A percentile compares a stretch with the other conserved stretches of the same genome.
These are phyloP conservation scores for Nakazawaea peltata DNA, from an alignment of 805 yeast species.

Conservation along the genomic window DNA sequence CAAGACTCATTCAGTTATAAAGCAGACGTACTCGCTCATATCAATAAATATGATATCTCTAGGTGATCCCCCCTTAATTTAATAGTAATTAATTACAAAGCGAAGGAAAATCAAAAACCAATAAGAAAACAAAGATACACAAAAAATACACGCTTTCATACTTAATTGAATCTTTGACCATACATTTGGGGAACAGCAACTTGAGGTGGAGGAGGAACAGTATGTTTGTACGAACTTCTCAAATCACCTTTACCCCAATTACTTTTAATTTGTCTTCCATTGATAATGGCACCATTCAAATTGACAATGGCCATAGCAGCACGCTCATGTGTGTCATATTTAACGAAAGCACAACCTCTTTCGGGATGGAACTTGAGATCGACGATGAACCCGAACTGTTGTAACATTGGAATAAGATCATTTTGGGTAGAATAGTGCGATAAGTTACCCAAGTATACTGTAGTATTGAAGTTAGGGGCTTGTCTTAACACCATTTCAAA, in stretches of 20 bases:
- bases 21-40: no score
- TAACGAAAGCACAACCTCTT: slow-evolving; percentile 82
- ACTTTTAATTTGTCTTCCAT: slow-evolving; percentile 72
- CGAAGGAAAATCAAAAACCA: no score
- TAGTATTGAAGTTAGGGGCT: slow-evolving; percentile 76
- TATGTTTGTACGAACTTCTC: slow-evolving; percentile 16
- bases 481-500: slow-evolving; percentile 69
- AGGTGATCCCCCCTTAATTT: no score
- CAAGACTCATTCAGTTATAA: no score
- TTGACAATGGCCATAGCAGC: slow-evolving; percentile 87
- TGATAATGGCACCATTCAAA: slow-evolving; percentile 58
- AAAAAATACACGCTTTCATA: no score
- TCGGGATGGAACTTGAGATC: slow-evolving; percentile 77
- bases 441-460: slow-evolving; percentile 82
- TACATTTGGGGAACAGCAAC: slow-evolving; percentile 22
- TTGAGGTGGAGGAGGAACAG: slow-evolving; percentile 7
- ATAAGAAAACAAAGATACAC: no score
- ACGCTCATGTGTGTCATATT: slow-evolving; percentile 78
- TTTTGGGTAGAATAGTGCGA: slow-evolving; percentile 68
- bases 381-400: slow-evolving; percentile 74
- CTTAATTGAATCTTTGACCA: slow-evolving; percentile 14
- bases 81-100: no score
- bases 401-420: slow-evolving; percentile 67
- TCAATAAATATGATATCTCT: no score
- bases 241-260: slow-evolving; percentile 73